Base-by-base conservation (phyloP, 2,329 filamentous ascomycete species). In the Pseudocercospora eumusae region DNA sequence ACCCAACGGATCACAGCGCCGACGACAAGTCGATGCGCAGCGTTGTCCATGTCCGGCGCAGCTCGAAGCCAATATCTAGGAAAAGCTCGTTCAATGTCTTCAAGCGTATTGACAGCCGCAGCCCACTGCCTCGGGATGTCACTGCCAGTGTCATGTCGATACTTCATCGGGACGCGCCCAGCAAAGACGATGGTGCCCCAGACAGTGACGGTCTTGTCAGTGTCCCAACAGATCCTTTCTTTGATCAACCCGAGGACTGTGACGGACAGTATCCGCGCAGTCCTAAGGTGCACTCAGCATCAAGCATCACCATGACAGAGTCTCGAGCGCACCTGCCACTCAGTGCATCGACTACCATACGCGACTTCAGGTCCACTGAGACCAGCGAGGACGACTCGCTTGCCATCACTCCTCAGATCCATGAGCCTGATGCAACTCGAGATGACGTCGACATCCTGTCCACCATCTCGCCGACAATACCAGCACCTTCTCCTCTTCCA, bases 51-150 rank as follows among this genome's bases (percentile, higher is more conserved):
- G 54, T 62, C 13, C 61, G 64, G 44, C 68, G 65, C 31, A 47
- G 64, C 36, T 64, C 69, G 60, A 57, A 68, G 59, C 57, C 63
- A 13, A 56, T 71, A 28, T 64, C 68, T 42, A 68, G 72, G 50
- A 72, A 71, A 61, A 69, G 70, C 64, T 74, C 72, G 0, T 68
- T 65, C 56, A 72, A 72, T 54, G 61, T 74, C n/a, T 70, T 73
- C 69, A 73, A 70, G 63, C 68, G 70, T 18, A 61, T 71, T 40
- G 70, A 73, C 55, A 68, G 63, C 52, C 66, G 65, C 47, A 68
- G 64, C 31, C 68, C 68, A 9, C 56, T 70, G 59, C 65, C 67
- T 15, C 59, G 66, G 23, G 65, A 69, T 52, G 58, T 66, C 45
- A 69, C 62, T 23, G 59, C 66, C 50, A 68, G 66, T 21, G 67